Base-by-base conservation (phyloP, 2,329 filamentous ascomycete genomes). In the Reticulascus tulasneorum region DNA sequence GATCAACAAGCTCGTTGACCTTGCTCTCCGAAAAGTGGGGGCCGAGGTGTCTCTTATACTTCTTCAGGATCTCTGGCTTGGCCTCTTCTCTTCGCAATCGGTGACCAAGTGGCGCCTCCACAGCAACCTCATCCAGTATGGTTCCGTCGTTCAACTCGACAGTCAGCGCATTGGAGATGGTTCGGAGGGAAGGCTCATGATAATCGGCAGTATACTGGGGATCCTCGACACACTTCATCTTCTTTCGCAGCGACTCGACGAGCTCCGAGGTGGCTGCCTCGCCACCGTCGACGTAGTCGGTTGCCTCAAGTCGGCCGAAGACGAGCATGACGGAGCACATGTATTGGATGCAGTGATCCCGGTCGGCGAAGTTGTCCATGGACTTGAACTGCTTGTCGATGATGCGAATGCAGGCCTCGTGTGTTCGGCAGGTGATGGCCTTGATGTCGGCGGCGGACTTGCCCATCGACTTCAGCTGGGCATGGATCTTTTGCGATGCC, bases 321-420 rank as follows among this genome's bases (percentile, higher is more conserved):
- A 85, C 84, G 50, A 98, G 84, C 89, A 97, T 97, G 55, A 88
- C 89, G 47, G 90, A 75, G 59, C 88, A 86, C 93, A 98, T 98
- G 79, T 98, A 98, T 73, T 97, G 93, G 51, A 98, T 91, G 71
- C 93, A 98, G 78, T 98, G 93, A 68, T 98, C 93, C 58, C 93
- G 89, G 70, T 98, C 93, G 58, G 93, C 93, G 59, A 97, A 98
- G 81, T 98, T 98, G 75, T 96, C 90, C 87, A 98, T 94, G 53
- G 90, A 83, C 79, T 96, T 97, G 78, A 95, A 94, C 71, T 98
- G 93, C 78, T 98, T 98, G 79, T 98, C 93, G 56, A 98, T 98
- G 69, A 98, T 98, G 56, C 93, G 89, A 60, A 98, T 80, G 72
- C 93, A 97, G 40, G 93, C 93, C 69, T 98, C 93, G 71, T 98